These are phyloP conservation scores for Didymella arachidicola DNA, from an alignment of 2,329 filamentous ascomycete genomes.

Conservation along the genomic window DNA sequence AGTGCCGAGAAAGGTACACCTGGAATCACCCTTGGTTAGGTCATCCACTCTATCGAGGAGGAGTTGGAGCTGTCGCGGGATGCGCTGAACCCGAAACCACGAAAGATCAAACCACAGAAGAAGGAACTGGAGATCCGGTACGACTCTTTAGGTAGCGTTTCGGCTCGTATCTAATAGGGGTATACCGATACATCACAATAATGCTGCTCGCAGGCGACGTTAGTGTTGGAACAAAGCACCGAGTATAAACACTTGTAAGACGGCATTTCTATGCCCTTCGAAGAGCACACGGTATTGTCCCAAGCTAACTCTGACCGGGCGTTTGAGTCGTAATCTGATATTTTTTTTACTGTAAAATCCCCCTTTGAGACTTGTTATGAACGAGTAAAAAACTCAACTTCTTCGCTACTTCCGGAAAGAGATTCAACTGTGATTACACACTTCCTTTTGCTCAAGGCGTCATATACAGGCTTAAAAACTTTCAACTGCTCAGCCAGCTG, in stretches of 20 bases:
- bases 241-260: too few relatives aligned
- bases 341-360: too few relatives aligned
- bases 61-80: background rate
- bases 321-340: too few relatives aligned
- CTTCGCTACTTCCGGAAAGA: background rate
- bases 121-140: background rate
- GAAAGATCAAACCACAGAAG: background rate
- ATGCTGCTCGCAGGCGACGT: too few relatives aligned
- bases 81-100: background rate
- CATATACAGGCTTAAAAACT: conserved; percentile 12
- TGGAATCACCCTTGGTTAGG: background rate
- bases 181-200: too few relatives aligned
- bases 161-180: too few relatives aligned
- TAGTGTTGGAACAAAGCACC: too few relatives aligned
- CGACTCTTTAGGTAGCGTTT: too few relatives aligned
- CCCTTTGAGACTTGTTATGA: too few relatives aligned
- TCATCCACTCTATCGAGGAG: background rate
- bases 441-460: background rate
- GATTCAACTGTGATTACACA: conserved; percentile 7
- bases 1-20: background rate
- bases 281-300: too few relatives aligned
- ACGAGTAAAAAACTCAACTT: background rate
- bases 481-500: background rate
- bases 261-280: too few relatives aligned
- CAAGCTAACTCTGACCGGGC: too few relatives aligned